Conservation (phyloP, 23 red algal species). For the Pyropia haitanensis region DNA sequence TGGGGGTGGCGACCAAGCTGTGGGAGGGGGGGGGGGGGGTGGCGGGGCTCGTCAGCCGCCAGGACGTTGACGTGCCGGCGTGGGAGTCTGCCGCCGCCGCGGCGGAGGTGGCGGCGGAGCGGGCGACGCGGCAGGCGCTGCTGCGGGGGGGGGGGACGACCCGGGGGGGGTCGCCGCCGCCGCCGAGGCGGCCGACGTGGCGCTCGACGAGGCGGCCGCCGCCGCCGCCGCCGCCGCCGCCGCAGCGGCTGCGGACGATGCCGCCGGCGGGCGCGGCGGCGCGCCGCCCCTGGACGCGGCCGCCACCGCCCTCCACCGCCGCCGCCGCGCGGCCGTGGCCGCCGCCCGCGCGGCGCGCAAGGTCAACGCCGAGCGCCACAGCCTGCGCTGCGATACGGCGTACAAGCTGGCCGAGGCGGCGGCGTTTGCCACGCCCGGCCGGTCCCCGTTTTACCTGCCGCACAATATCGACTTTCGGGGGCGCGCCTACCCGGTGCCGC, state of each 20-base stretch:
- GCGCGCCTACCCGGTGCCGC: constrained; percentile 91
- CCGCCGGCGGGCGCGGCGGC: neutral
- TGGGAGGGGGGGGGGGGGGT: constrained; percentile 62
- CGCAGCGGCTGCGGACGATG: neutral
- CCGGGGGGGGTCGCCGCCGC: too few species aligned
- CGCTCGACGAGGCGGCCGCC: too few species aligned
- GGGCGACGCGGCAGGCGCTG: too few species aligned
- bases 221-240: too few species aligned
- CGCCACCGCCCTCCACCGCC: neutral
- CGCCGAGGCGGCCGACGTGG: too few species aligned
- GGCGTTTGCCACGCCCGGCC: constrained; percentile 33
- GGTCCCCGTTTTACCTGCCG: constrained; percentile 58
- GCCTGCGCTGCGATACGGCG: constrained; percentile 52
- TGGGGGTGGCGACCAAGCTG: constrained; percentile 47
- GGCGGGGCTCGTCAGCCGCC: constrained; percentile 64
- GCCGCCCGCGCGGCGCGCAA: neutral
- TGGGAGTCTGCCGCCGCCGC: neutral
- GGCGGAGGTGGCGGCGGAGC: neutral
- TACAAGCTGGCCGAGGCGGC: constrained; percentile 51
- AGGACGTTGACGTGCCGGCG: constrained; percentile 23
- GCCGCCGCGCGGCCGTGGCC: too few species aligned
- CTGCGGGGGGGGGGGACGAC: too few species aligned
- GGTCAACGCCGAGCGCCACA: constrained; percentile 56
- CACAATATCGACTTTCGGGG: constrained; percentile 97
- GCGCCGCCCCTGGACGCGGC: neutral